Evolutionary conservation across 768 basidiomycete genomes (phyloP).

Genomic region (Lanmaoa pseudosensibilis): DNA sequence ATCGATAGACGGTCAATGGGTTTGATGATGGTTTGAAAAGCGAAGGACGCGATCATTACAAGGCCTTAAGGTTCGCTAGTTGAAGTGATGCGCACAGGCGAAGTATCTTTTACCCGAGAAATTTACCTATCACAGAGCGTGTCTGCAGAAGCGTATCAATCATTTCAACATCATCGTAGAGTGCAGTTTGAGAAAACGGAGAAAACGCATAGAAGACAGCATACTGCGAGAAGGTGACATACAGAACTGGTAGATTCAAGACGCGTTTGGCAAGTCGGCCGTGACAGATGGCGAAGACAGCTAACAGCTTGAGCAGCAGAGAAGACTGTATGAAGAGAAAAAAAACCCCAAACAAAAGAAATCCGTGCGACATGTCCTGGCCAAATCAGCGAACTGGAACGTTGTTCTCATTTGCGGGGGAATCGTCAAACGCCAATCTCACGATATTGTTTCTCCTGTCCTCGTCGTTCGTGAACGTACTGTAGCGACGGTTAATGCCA

Average conservation of each 20-base stretch:
- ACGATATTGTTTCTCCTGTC: constrained; percentile 9
- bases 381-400: not conserved
- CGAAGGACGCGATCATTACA: too few species aligned
- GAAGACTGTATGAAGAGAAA: too few species aligned
- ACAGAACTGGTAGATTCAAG: too few species aligned
- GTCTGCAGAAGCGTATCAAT: not conserved
- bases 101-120: too few species aligned
- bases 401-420: not conserved
- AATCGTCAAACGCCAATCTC: not conserved
- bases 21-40: too few species aligned
- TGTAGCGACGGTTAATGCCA: constrained; percentile 10
- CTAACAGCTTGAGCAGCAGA: too few species aligned
- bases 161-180: not conserved
- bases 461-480: constrained; percentile 5
- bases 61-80: too few species aligned
- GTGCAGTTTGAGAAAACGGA: not conserved
- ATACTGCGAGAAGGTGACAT: not conserved
- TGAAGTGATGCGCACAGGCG: too few species aligned
- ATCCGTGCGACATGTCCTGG: not conserved
- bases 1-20: too few species aligned
- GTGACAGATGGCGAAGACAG: not conserved
- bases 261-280: not conserved
- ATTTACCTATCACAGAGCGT: not conserved
- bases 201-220: not conserved
- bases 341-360: not conserved